Evolutionary conservation across 768 basidiomycete species (phyloP), one percentile per base, ranked within the genome.

Genomic region (Mycena metata): DNA sequence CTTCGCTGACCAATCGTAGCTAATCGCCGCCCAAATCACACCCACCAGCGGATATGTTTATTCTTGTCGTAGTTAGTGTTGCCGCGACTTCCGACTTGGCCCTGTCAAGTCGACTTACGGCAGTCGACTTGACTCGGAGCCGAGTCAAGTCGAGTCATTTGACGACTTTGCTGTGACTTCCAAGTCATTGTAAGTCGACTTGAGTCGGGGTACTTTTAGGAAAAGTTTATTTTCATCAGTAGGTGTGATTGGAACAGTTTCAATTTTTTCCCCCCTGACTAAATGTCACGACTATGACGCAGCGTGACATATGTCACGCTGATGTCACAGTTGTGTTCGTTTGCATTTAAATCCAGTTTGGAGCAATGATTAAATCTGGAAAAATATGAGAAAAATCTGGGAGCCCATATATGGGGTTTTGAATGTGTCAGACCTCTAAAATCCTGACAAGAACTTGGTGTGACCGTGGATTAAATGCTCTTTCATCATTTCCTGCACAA

Each of bases 81-180:
- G n/a, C n/a, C n/a, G n/a, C n/a, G n/a, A n/a, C n/a, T n/a, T n/a
- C n/a, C n/a, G n/a, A n/a, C n/a, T n/a, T n/a, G n/a, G n/a, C n/a
- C n/a, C n/a, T n/a, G n/a, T 45, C 43, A 45, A 45, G 43, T 45
- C 43, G 43, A 45, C 43, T 45, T 45, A 45, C 43, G 17, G 43
- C 43, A 45, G 43, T 45, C 21, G 47, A 49, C 47, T 49, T 49
- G n/a, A n/a, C n/a, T n/a, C n/a, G n/a, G 47, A 49, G 23, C 47
- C 47, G 21, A 49, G 47, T 49, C 47, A 49, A 49, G 47, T 49
- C 47, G 24, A 49, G 47, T 49, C 21, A 23, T 49, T 49, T 49
- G 21, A 49, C 15, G 21, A 49, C 47, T 49, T 49, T 24, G 23
- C 15, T 49, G 47, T 9, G 47, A 49, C n/a, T n/a, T n/a, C n/a